Percentiles rank a stretch among this genome's conserved stretches.
Conservation (phyloP, 257 asterid species). For the Catharanthus roseus region DNA sequence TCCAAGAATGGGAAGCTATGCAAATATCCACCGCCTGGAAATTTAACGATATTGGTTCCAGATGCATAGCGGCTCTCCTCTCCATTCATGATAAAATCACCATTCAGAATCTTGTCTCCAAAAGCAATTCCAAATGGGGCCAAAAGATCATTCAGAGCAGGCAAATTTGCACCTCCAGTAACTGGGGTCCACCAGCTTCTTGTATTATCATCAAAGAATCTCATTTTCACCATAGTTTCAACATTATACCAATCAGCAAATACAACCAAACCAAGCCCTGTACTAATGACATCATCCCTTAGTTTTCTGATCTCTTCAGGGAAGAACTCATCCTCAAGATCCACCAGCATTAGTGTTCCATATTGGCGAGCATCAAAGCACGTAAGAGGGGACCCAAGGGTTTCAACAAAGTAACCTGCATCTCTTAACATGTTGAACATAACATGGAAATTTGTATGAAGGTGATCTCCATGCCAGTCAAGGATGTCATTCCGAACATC, state of each 20-base stretch:
- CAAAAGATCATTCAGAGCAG: slow-evolving; percentile 93
- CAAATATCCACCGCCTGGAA: slow-evolving; percentile 89
- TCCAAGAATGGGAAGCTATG: slow-evolving; percentile 93
- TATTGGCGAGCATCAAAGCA: slow-evolving; percentile 93
- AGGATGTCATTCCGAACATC: slow-evolving; percentile 96
- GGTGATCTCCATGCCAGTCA: slow-evolving; percentile 99
- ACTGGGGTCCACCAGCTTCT: slow-evolving; percentile 99
- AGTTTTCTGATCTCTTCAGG: slow-evolving; percentile 71
- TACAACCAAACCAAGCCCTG: slow-evolving; percentile 77
- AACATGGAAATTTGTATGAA: slow-evolving; percentile 92
- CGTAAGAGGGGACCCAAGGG: slow-evolving; percentile 95
- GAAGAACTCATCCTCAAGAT: slow-evolving; percentile 94
- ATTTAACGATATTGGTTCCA: slow-evolving; percentile 84
- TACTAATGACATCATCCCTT: slow-evolving; percentile 68
- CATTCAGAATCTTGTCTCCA: slow-evolving; percentile 94
- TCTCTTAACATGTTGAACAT: slow-evolving; percentile 94
- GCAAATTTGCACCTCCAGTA: slow-evolving; percentile 94
- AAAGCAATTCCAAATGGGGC: slow-evolving; percentile 92
- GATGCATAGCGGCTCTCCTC: slow-evolving; percentile 97
- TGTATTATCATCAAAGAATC: slow-evolving; percentile 93
- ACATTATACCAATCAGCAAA: slow-evolving; percentile 99
- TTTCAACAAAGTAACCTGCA: slow-evolving; percentile 89
- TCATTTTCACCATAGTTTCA: slow-evolving; percentile 96
- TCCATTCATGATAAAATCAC: slow-evolving; percentile 81
- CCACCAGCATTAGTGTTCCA: slow-evolving; percentile 91